Conservation (phyloP, 768 basidiomycete species). For the Pholiota molesta region DNA sequence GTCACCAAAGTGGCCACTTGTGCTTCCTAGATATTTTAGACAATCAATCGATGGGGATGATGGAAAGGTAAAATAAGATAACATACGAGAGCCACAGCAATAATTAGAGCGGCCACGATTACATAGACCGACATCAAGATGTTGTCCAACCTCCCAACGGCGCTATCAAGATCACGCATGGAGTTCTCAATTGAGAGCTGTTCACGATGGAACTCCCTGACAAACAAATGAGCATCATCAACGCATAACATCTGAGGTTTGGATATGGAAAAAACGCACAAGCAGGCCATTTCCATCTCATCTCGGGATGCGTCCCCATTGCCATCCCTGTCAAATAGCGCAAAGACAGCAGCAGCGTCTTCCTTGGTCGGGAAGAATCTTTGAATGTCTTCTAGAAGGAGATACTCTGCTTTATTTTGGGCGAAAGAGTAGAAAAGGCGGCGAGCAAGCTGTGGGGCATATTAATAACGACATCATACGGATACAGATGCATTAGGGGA, state of each 20-base stretch:
- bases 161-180: slow-evolving; percentile 89
- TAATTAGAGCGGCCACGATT: slow-evolving; percentile 72
- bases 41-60: not conserved
- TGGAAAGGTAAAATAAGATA: slow-evolving; percentile 13
- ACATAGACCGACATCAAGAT: slow-evolving; percentile 84
- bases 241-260: not conserved
- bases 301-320: slow-evolving; percentile 76
- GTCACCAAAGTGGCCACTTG: slow-evolving; percentile 76
- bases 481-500: not conserved
- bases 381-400: slow-evolving; percentile 71
- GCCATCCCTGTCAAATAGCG: slow-evolving; percentile 68
- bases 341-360: slow-evolving; percentile 68
- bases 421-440: slow-evolving; percentile 87
- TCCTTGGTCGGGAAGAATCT: slow-evolving; percentile 69
- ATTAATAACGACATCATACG: not conserved
- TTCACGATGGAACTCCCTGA: slow-evolving; percentile 82
- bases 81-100: slow-evolving; percentile 78
- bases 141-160: slow-evolving; percentile 83
- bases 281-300: slow-evolving; percentile 75
- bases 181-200: slow-evolving; percentile 82
- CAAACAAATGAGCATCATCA: not conserved
- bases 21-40: slow-evolving; percentile 52
- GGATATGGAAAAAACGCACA: slow-evolving; percentile 41
- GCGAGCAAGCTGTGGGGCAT: slow-evolving; percentile 64
- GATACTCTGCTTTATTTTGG: slow-evolving; percentile 55